Percentiles rank a stretch among this genome's conserved stretches.
Evolutionary conservation across 257 asterid genomes (phyloP).

Genomic region (Echites panduratus): DNA sequence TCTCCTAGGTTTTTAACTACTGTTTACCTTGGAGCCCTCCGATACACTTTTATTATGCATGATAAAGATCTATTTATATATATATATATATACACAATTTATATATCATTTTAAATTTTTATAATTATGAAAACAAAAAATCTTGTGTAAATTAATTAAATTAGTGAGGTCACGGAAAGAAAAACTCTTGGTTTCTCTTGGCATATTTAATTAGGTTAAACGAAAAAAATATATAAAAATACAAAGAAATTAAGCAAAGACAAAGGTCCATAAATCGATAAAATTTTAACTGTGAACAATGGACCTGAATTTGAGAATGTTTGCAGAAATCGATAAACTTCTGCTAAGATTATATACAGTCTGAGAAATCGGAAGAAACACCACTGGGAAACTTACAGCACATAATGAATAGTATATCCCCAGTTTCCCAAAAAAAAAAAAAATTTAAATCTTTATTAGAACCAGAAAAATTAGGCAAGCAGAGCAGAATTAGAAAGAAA

Average conservation of each 20-base stretch:
- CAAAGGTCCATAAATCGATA: no score
- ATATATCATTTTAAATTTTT: background rate
- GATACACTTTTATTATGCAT: background rate
- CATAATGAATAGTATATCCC: background rate
- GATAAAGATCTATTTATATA: background rate
- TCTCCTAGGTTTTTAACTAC: background rate
- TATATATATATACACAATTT: background rate
- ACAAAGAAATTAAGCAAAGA: background rate
- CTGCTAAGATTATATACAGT: background rate
- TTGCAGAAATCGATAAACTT: background rate
- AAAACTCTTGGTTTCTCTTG: background rate
- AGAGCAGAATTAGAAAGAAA: background rate
- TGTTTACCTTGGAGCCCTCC: background rate
- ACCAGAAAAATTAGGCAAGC: background rate
- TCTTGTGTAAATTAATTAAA: background rate
- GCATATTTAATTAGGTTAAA: background rate
- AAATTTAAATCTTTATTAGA: background rate
- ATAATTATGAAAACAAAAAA: background rate
- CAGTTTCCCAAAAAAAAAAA: background rate
- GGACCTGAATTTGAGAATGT: slow-evolving; percentile 1
- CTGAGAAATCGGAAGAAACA: background rate
- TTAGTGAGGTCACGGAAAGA: background rate
- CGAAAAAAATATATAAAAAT: background rate
- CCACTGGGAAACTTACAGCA: no score
- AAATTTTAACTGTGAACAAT: background rate